These are phyloP conservation scores for Nakaseomyces nivariensis DNA, from an alignment of 1,139 yeast genomes.

Conservation along the genomic window DNA sequence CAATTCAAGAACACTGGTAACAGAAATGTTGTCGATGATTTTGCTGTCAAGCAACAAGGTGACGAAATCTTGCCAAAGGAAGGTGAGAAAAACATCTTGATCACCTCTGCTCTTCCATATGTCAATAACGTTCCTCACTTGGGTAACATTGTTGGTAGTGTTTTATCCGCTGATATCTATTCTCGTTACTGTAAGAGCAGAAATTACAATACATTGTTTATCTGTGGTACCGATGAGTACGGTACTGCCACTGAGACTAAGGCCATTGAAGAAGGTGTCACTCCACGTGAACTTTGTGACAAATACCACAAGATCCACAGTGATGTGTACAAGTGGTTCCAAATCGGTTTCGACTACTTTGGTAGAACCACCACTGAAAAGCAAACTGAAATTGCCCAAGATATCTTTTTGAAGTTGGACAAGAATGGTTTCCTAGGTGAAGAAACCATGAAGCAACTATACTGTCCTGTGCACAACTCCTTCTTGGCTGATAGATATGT, in stretches of 20 bases:
- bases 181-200: slow-evolving; percentile 84
- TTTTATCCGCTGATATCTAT: slow-evolving; percentile 87
- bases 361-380: slow-evolving; percentile 91
- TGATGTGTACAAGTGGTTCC: slow-evolving; percentile 93
- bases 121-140: slow-evolving; percentile 97
- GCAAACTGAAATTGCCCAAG: slow-evolving; percentile 95
- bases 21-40: slow-evolving; percentile 37
- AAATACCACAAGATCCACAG: slow-evolving; percentile 81
- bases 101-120: slow-evolving; percentile 94
- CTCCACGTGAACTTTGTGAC: slow-evolving; percentile 83
- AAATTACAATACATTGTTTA: slow-evolving; percentile 72
- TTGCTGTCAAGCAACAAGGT: slow-evolving; percentile 28
- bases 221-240: slow-evolving; percentile 98
- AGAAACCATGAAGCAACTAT: slow-evolving; percentile 78
- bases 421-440: slow-evolving; percentile 75
- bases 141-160: slow-evolving; percentile 94
- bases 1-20: slow-evolving; percentile 51
- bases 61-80: slow-evolving; percentile 47
- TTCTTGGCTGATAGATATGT: slow-evolving; percentile 94
- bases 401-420: slow-evolving; percentile 66
- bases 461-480: slow-evolving; percentile 82
- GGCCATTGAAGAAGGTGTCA: slow-evolving; percentile 84
- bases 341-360: slow-evolving; percentile 84
- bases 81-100: slow-evolving; percentile 67
- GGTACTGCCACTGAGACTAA: slow-evolving; percentile 99